Evolutionary conservation across 805 yeast genomes (phyloP), one percentile per base, ranked within the genome.

Genomic region (Nakazawaea ambrosiae): DNA sequence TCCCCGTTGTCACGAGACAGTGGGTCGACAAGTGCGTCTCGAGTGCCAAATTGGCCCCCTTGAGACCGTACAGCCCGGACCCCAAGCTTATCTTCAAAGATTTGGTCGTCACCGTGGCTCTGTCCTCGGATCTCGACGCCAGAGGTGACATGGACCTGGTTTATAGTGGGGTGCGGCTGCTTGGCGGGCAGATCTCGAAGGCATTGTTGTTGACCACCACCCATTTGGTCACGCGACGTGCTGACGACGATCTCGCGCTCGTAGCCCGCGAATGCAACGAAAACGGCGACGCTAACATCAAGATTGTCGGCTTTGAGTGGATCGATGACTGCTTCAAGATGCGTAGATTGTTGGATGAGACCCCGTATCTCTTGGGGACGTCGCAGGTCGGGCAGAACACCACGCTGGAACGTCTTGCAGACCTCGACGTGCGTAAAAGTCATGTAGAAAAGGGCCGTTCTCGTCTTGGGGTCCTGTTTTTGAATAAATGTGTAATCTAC

Each of bases 251-350:
- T 37, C 76, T 76, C 41, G 72, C 79, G 33, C 65, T 75, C 27
- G 64, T 73, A 19, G 86, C 84, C 1, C 61, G 66, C 3, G 58
- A 69, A 33, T 49, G 40, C 34, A 44, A 47, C 26, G 38, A 60
- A 22, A 56, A 58, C 18, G 60, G 60, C 1, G 54, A 54, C 4
- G 55, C 63, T 26, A 54, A 63, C 25, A 78, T 82, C 25, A 66
- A 70, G 34, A 68, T 79, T 12, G 92, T 89, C 3, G 63, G 70
- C 3, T 94, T 96, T 0, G 73, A 76, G 16, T 90, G 96, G 96
- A 57, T 89, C 11, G 78, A 79, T 36, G 82, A 74, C 41, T 81
- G 89, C 50, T 62, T 84, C 43, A 73, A 70, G 37, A 52, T 66
- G 27, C 65, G 76, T 20, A 54, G 64, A 32, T 66, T 58, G 35